Evolutionary conservation across 2,329 filamentous ascomycete species (phyloP).

Genomic region (Ceratocystis lukuohia): DNA sequence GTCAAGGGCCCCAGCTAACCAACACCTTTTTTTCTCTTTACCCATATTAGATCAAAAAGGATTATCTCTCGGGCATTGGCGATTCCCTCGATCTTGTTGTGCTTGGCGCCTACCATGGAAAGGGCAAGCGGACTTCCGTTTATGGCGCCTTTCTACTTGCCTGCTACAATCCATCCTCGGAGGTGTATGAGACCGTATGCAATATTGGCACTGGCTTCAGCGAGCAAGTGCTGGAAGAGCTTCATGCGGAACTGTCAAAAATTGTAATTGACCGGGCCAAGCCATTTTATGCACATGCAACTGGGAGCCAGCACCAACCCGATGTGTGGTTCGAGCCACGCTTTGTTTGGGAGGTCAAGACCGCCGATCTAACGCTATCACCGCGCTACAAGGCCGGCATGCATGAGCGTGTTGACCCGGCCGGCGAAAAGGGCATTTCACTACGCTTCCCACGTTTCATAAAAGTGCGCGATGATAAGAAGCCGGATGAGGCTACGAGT

Average conservation of each 20-base stretch:
- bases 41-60: conserved; percentile 68
- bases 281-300: conserved; percentile 82
- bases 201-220: conserved; percentile 98
- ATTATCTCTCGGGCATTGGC: conserved; percentile 85
- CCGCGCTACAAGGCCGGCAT: conserved; percentile 87
- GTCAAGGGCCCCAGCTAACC: neutral
- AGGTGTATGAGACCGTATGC: conserved; percentile 89
- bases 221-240: conserved; percentile 79
- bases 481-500: conserved; percentile 76
- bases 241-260: conserved; percentile 61
- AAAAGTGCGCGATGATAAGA: conserved; percentile 86
- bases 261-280: conserved; percentile 82
- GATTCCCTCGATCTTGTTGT: conserved; percentile 96
- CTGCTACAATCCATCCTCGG: conserved; percentile 69
- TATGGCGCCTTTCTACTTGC: conserved; percentile 94
- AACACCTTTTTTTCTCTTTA: neutral
- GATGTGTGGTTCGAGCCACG: conserved; percentile 97
- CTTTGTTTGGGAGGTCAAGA: conserved; percentile 95
- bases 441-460: conserved; percentile 89
- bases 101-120: conserved; percentile 83
- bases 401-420: conserved; percentile 61
- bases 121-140: conserved; percentile 86
- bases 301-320: conserved; percentile 78
- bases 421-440: conserved; percentile 66
- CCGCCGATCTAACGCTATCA: conserved; percentile 83